Percentiles rank a stretch among this genome's conserved stretches.
These are phyloP conservation scores for Coleophoma crateriformis DNA, from an alignment of 2,329 filamentous ascomycete genomes.

Conservation along the genomic window DNA sequence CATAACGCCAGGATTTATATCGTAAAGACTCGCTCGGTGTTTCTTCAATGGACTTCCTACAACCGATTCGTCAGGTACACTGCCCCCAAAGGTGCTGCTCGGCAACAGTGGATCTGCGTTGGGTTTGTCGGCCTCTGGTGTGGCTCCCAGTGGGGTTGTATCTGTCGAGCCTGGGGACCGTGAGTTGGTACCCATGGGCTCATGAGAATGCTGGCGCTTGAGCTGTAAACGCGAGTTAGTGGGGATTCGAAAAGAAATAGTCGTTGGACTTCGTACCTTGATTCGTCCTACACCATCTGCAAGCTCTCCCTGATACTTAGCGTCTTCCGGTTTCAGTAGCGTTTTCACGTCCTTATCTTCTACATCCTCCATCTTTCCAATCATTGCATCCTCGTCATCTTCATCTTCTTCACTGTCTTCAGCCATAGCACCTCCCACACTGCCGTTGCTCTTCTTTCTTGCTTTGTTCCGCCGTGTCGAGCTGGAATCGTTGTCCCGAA, in stretches of 20 bases:
- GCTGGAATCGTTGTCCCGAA: slow-evolving; percentile 65
- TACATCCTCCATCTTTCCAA: slow-evolving; percentile 60
- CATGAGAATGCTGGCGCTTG: slow-evolving; percentile 73
- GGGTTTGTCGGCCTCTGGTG: slow-evolving; percentile 26
- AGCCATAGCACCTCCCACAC: slow-evolving; percentile 48
- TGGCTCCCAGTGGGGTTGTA: slow-evolving; percentile 33
- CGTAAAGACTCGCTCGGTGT: slow-evolving; percentile 58
- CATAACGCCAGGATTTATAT: slow-evolving; percentile 33
- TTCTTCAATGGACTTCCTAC: slow-evolving; percentile 73
- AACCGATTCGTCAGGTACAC: slow-evolving; percentile 38
- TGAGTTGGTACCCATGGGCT: slow-evolving; percentile 48
- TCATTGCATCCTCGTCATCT: slow-evolving; percentile 60
- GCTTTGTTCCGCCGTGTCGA: slow-evolving; percentile 51
- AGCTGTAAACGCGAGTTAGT: slow-evolving; percentile 48
- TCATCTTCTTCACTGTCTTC: slow-evolving; percentile 72
- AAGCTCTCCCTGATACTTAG: slow-evolving; percentile 66
- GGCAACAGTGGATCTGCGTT: slow-evolving; percentile 24
- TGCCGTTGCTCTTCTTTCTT: slow-evolving; percentile 59
- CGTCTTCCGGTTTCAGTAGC: slow-evolving; percentile 65
- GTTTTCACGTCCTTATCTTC: slow-evolving; percentile 56
- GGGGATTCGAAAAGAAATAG: not conserved
- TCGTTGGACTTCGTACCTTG: slow-evolving; percentile 49
- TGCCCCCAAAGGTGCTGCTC: slow-evolving; percentile 35
- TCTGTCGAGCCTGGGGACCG: slow-evolving; percentile 40
- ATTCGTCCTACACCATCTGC: slow-evolving; percentile 79